Evolutionary conservation across 805 yeast genomes (phyloP), one percentile per base, ranked within the genome.

Genomic region (Candida chauliodis): DNA sequence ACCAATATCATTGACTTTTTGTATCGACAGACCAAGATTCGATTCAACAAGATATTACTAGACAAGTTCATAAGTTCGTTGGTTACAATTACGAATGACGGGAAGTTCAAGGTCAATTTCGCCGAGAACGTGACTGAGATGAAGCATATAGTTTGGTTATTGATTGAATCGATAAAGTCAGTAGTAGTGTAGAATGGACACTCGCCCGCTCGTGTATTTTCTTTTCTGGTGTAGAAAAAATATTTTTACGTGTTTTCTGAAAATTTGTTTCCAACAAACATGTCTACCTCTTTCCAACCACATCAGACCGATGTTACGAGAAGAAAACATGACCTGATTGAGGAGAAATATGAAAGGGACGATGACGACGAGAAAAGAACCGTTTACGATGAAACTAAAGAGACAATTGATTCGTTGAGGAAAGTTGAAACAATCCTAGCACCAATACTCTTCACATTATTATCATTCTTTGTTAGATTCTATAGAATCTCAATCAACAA

Each of bases 401-500:
- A 59, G 37, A 57, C 56, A 30, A 48, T 49, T 30, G 52, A 51
- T 18, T 54, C 67, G 4, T 54, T 63, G 23, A 40, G 44, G 27
- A 46, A 59, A 31, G 50, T 56, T 30, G 66, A 65, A 44, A 64
- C 71, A 40, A 63, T 67, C 42, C 45, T 72, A 34, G 81, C 79
- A 31, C 75, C 89, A n/a, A 49, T 83, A 3, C 51, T 79, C 16
- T 73, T 90, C 53, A 89, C 96, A 1, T 42, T 73, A 2, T 46
- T 82, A 14, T 80, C 93, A 8, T 84, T 90, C 51, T 74, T 73
- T 43, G 73, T 80, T 6, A 71, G 93, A 51, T 68, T 81, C 44
- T 73, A 79, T 50, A 70, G 73, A 34, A 79, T 85, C 36, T 79
- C 75, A 16, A 60, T 63, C 22, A 72, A 79, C 41, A 58, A 74